Evolutionary conservation across 2,329 filamentous ascomycete genomes (phyloP).

Genomic region (Fusarium algeriense): DNA sequence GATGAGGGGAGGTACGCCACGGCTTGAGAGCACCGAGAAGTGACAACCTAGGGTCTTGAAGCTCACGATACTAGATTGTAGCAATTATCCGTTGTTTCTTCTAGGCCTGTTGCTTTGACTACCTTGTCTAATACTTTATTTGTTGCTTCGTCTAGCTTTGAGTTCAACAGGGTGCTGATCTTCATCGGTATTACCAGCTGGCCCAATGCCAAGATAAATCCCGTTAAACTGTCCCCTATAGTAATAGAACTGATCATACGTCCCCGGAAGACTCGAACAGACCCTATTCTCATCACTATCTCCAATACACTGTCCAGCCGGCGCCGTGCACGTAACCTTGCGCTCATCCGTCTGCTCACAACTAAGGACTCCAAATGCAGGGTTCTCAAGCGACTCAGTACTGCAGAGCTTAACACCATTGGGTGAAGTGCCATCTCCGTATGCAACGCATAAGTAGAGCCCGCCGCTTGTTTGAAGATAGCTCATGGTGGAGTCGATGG

Average conservation of each 20-base stretch:
- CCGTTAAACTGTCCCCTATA: neutral
- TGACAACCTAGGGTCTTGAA: neutral
- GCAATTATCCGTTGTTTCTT: neutral
- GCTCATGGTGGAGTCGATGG: neutral
- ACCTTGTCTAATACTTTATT: neutral
- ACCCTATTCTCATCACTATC: neutral
- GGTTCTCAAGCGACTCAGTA: fast-evolving
- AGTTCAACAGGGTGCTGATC: neutral
- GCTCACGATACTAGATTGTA: neutral
- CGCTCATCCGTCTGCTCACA: neutral
- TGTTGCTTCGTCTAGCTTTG: neutral
- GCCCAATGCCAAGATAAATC: neutral
- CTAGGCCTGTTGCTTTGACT: neutral
- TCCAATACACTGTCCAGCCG: neutral
- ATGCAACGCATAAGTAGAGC: neutral
- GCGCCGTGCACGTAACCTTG: neutral
- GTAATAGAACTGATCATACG: neutral
- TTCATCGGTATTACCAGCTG: neutral
- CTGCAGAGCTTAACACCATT: neutral
- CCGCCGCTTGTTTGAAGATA: neutral
- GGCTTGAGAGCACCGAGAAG: neutral
- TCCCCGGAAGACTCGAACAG: neutral
- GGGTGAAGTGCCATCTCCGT: neutral
- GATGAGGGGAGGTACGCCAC: neutral
- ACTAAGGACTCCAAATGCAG: neutral